A percentile compares a stretch with the other conserved stretches of the same genome.
Conservation (phyloP, 2,329 filamentous ascomycete species). For the Apiospora aurea region DNA sequence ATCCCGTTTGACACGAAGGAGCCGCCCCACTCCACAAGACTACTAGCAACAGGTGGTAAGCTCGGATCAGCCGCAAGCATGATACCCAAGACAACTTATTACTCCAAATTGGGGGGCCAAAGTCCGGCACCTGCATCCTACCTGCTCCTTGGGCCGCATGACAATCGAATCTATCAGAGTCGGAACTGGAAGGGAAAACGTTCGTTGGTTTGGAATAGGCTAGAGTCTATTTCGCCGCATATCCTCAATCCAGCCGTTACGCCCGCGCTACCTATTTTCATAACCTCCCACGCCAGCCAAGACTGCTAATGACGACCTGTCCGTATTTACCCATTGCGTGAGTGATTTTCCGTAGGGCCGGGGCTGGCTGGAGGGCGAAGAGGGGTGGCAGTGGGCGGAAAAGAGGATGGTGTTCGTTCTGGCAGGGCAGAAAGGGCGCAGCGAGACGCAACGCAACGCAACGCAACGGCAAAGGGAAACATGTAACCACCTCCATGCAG, state of each 20-base stretch:
- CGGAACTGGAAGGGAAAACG: slow-evolving; percentile 9
- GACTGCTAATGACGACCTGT: slow-evolving; percentile 1
- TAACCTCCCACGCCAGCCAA: slow-evolving; percentile 7
- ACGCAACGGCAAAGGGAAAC: slow-evolving; percentile 9
- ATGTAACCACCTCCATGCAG: slow-evolving; percentile 5
- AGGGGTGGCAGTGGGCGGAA: not conserved
- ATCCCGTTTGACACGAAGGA: slow-evolving; percentile 1
- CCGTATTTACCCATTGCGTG: slow-evolving; percentile 20
- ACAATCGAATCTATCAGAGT: slow-evolving; percentile 14
- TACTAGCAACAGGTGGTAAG: slow-evolving; percentile 1
- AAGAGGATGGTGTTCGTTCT: slow-evolving; percentile 11
- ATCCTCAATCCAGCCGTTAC: not conserved
- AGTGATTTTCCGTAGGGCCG: slow-evolving; percentile 1
- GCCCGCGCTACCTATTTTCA: not conserved
- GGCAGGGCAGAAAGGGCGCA: slow-evolving; percentile 12
- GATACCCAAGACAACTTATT: slow-evolving; percentile 13
- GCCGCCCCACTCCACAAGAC: slow-evolving; percentile 3
- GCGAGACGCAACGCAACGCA: not conserved
- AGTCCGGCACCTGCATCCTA: slow-evolving; percentile 15
- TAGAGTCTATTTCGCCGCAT: slow-evolving; percentile 22
- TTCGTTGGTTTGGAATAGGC: slow-evolving; percentile 17
- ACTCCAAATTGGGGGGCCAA: slow-evolving; percentile 14
- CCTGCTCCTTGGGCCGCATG: slow-evolving; percentile 18
- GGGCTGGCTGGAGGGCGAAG: slow-evolving; percentile 6
- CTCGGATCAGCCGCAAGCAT: slow-evolving; percentile 19